Percentiles rank a stretch among this genome's conserved stretches.
Evolutionary conservation across 306 rosid genomes (phyloP).

Genomic region (Mimosa bimucronata): DNA sequence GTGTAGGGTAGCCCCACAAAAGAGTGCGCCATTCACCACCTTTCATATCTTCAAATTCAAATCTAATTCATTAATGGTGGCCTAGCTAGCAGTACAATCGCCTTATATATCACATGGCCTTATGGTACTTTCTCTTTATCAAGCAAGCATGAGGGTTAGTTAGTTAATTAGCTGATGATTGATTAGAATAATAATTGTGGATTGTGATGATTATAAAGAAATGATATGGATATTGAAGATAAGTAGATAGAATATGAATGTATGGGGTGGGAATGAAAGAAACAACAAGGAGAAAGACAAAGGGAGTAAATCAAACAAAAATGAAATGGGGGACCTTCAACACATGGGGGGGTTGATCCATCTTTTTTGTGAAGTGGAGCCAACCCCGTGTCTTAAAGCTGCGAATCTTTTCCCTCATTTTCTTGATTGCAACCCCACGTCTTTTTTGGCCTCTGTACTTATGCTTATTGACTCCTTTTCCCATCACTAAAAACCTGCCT

Average conservation of each 20-base stretch:
- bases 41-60: slow-evolving; percentile 6
- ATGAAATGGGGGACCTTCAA: slow-evolving; percentile 82
- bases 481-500: background rate
- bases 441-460: background rate
- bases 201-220: background rate
- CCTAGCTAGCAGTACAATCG: slow-evolving; percentile 51
- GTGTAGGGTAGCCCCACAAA: slow-evolving; percentile 47
- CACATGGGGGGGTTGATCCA: slow-evolving; percentile 85
- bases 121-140: slow-evolving; percentile 46
- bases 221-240: background rate
- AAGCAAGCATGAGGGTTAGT: slow-evolving; percentile 54
- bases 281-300: slow-evolving; percentile 69
- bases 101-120: slow-evolving; percentile 75
- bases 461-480: background rate
- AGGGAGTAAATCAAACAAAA: slow-evolving; percentile 60
- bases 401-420: slow-evolving; percentile 51
- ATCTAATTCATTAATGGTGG: slow-evolving; percentile 35
- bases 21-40: slow-evolving; percentile 7
- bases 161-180: slow-evolving; percentile 57
- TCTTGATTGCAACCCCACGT: slow-evolving; percentile 2
- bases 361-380: slow-evolving; percentile 68
- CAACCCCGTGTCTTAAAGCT: slow-evolving; percentile 54
- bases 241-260: background rate
- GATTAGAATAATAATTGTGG: background rate
- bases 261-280: slow-evolving; percentile 55